A percentile compares a stretch with the other conserved stretches of the same genome.
Evolutionary conservation across 148 eudicot genomes (phyloP).

Genomic region (Rheum nobile): DNA sequence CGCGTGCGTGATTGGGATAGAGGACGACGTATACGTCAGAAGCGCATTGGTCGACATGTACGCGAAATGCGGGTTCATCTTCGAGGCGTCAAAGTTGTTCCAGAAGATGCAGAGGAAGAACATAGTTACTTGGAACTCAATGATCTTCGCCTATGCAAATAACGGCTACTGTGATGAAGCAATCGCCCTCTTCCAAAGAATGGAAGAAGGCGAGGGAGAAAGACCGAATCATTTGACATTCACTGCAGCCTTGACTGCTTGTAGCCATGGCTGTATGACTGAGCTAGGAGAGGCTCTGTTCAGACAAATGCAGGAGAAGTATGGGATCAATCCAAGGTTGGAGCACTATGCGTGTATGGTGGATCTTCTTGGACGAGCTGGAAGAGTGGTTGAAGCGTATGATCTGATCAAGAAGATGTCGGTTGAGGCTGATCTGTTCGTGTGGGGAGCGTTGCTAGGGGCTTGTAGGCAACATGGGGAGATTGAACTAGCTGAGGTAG

Average conservation of each 20-base stretch:
- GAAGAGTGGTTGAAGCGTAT: constrained; percentile 53
- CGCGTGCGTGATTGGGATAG: constrained; percentile 36
- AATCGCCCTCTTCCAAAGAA: constrained; percentile 42
- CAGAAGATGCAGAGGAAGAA: constrained; percentile 35
- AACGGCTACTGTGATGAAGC: constrained; percentile 62
- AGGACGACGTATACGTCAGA: constrained; percentile 46
- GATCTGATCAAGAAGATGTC: constrained; percentile 47
- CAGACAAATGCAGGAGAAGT: constrained; percentile 42
- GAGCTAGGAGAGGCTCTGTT: constrained; percentile 50
- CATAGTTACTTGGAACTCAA: constrained; percentile 82
- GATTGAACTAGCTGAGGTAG: constrained; percentile 55
- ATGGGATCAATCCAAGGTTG: constrained; percentile 37
- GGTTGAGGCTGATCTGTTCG: constrained; percentile 49
- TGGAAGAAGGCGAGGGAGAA: constrained; percentile 32
- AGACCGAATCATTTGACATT: constrained; percentile 64
- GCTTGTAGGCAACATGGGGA: constrained; percentile 56
- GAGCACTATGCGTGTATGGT: constrained; percentile 91
- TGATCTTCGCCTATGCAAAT: constrained; percentile 85
- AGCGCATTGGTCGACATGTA: constrained; percentile 83
- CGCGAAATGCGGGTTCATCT: constrained; percentile 60
- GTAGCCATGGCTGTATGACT: constrained; percentile 55
- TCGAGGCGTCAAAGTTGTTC: constrained; percentile 50
- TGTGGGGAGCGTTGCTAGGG: constrained; percentile 81
- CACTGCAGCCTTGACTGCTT: constrained; percentile 76
- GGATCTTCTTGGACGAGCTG: constrained; percentile 64